Conservation (phyloP, 352 stramenopile species). For the Phytophthora colocasiae region DNA sequence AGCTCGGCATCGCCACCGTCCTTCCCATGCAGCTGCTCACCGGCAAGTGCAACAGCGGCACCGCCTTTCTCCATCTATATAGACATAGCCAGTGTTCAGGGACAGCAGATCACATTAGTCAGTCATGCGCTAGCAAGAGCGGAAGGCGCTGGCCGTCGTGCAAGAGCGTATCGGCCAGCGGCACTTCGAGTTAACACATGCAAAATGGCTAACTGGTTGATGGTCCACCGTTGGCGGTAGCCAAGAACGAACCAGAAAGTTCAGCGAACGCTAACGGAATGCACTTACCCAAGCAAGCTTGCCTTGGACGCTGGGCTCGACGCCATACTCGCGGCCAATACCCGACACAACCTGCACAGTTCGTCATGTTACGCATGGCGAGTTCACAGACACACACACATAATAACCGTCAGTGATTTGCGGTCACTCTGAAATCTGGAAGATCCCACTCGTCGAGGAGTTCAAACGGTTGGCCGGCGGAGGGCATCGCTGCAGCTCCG, state of each 20-base stretch:
- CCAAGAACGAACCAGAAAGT: constrained; percentile 32
- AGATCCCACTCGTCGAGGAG: constrained; percentile 14
- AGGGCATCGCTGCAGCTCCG: not conserved
- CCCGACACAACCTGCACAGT: constrained; percentile 43
- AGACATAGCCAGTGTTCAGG: constrained; percentile 54
- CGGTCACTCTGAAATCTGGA: constrained; percentile 28
- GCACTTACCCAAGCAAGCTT: constrained; percentile 43
- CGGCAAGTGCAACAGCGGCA: constrained; percentile 29
- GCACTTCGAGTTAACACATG: constrained; percentile 26
- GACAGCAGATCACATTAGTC: constrained; percentile 44
- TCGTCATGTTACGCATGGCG: constrained; percentile 26
- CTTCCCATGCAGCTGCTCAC: constrained; percentile 45
- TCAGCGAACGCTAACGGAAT: constrained; percentile 21
- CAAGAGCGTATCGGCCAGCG: constrained; percentile 3
- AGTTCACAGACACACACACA: constrained; percentile 22
- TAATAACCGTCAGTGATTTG: constrained; percentile 42
- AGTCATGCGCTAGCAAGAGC: constrained; percentile 30
- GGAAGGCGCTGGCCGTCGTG: constrained; percentile 6
- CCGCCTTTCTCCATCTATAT: constrained; percentile 58
- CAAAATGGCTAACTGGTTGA: constrained; percentile 44
- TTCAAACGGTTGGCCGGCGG: constrained; percentile 10
- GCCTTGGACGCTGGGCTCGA: constrained; percentile 27
- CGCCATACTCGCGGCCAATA: constrained; percentile 44
- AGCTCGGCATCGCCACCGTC: constrained; percentile 23
- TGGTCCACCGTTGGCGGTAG: constrained; percentile 38